A percentile compares a stretch with the other conserved stretches of the same genome.
Conservation (phyloP, 495 filamentous ascomycete genomes). For the Penicillium canariense region DNA sequence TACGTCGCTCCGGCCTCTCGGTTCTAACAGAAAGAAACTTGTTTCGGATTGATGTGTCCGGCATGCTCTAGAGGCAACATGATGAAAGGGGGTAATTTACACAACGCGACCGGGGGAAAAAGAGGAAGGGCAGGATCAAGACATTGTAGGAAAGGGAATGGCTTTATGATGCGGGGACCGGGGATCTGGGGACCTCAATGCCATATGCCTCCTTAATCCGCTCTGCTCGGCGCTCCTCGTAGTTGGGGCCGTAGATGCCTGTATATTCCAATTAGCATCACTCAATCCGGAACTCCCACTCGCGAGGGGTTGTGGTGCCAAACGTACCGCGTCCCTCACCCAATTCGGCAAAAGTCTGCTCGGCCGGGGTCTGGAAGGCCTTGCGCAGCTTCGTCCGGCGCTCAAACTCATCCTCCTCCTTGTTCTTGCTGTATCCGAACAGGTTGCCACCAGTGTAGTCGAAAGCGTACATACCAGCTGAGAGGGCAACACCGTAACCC, state of each 20-base stretch:
- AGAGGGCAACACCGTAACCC: constrained; percentile 67
- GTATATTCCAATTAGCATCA: constrained; percentile 24
- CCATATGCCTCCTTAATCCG: constrained; percentile 89
- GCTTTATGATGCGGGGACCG: constrained; percentile 42
- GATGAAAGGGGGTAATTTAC: constrained; percentile 45
- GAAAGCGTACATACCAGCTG: constrained; percentile 63
- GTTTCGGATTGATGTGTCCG: constrained; percentile 28
- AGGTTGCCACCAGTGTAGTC: constrained; percentile 74
- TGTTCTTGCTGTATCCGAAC: constrained; percentile 55
- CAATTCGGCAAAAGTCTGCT: constrained; percentile 77
- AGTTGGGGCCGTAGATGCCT: constrained; percentile 84
- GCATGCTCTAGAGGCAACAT: constrained; percentile 38
- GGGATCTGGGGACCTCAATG: constrained; percentile 64
- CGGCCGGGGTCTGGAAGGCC: constrained; percentile 70
- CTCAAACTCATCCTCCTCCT: constrained; percentile 72
- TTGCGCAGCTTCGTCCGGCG: constrained; percentile 73
- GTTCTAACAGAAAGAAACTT: constrained; percentile 17
- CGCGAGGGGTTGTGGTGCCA: constrained; percentile 5
- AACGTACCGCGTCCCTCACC: constrained; percentile 86
- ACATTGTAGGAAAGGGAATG: constrained; percentile 4
- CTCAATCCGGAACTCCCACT: background rate
- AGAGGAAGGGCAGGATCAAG: constrained; percentile 16
- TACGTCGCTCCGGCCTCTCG: background rate
- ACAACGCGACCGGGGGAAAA: constrained; percentile 31
- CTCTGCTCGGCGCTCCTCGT: constrained; percentile 79